Base-by-base conservation (phyloP, 306 rosid species). In the Medicago lupulina region DNA sequence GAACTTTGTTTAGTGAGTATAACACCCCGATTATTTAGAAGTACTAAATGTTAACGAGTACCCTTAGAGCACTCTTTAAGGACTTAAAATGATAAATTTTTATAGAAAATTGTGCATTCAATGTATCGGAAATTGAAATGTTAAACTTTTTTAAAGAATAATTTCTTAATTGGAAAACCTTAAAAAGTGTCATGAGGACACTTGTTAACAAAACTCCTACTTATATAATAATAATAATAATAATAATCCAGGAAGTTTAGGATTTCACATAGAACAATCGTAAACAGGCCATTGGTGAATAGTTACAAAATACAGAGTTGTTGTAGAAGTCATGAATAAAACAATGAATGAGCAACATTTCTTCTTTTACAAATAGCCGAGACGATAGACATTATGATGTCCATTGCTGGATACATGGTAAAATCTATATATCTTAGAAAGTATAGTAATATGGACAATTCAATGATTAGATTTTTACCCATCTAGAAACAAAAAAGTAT, bases 371-470 rank as follows among this genome's bases (percentile, higher is more conserved):
- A 79, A 77, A 38, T 79, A 74, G n/a, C 67, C 55, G 58, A 60
- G 50, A 53, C n/a, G 73, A 62, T 55, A 51, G 53, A 64, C 53
- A 67, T 65, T 67, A 15, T 67, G 55, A 74, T 63, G 74, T 34
- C 55, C 63, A 55, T 5, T 28, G 75, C 72, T 65, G 58, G 75
- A 59, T 61, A 51, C 68, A 80, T 74, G 54, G 67, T 21, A 11
- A 75, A 72, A 53, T 43, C 21, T 75, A 66, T 59, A 58, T 81
- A 75, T 70, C 77, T 36, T 64, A 51, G 55, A 71, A 40, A 23
- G 44, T 61, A 34, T 54, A 44, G 57, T 8, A 63, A 71, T 79
- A 83, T 87, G 85, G 78, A 83, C 87, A 89, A 74, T 71, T 84
- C 55, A 77, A 79, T 71, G 78, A 17, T 57, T 41, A 53, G 49